Evolutionary conservation across 2,329 filamentous ascomycete genomes (phyloP).

Genomic region (Pseudogymnoascus sp.): DNA sequence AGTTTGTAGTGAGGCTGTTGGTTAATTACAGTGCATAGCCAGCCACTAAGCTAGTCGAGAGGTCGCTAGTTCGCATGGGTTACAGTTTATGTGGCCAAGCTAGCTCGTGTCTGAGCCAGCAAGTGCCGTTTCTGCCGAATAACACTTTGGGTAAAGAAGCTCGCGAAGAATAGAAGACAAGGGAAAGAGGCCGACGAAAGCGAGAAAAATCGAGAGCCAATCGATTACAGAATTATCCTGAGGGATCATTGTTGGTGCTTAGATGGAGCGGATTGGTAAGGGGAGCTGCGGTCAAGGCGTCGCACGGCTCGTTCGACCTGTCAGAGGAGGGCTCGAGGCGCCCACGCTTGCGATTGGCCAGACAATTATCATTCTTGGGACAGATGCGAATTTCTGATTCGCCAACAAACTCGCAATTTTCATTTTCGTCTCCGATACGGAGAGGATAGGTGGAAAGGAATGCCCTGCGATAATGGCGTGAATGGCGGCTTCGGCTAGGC

Average conservation of each 20-base stretch:
- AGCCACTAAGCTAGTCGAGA: not conserved
- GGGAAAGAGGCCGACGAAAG: not conserved
- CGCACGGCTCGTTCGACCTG: slow-evolving; percentile 1
- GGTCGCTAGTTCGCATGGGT: not conserved
- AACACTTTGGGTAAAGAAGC: slow-evolving; percentile 1
- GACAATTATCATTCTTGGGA: not conserved
- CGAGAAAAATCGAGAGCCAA: slow-evolving; percentile 5
- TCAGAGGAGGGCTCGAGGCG: not conserved
- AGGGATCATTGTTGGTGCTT: slow-evolving; percentile 1
- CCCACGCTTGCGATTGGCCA: not conserved
- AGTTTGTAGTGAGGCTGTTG: not conserved
- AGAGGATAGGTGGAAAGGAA: slow-evolving; percentile 4
- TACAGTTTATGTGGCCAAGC: not conserved
- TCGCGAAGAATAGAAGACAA: not conserved
- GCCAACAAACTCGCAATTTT: not conserved
- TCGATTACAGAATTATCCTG: not conserved
- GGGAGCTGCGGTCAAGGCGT: not conserved
- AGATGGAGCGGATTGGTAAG: not conserved
- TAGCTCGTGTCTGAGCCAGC: not conserved
- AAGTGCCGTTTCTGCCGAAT: not conserved
- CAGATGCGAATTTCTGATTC: not conserved
- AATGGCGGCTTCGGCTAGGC: not conserved
- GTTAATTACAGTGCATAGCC: not conserved
- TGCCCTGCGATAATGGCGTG: not conserved
- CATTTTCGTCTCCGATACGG: slow-evolving; percentile 2